Percentiles rank a stretch among this genome's conserved stretches.
Conservation (phyloP, 2,329 filamentous ascomycete genomes). For the Rosellinia necatrix region DNA sequence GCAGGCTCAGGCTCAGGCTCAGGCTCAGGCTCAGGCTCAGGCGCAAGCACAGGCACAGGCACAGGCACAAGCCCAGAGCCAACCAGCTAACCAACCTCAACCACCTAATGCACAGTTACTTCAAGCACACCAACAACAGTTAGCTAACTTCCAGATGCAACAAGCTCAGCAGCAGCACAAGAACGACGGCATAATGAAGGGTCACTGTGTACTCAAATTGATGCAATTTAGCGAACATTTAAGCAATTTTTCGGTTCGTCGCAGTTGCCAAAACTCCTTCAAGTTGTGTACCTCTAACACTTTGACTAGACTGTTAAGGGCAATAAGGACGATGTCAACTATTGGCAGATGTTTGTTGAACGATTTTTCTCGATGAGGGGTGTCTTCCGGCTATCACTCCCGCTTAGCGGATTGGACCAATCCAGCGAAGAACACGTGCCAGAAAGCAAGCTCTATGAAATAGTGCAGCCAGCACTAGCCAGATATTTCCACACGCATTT, state of each 20-base stretch:
- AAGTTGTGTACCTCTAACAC: conserved; percentile 26
- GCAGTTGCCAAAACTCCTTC: background rate
- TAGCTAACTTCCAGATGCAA: conserved; percentile 34
- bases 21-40: conserved; percentile 21
- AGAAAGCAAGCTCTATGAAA: conserved; percentile 86
- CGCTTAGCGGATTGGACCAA: conserved; percentile 49
- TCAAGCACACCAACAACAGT: conserved; percentile 45
- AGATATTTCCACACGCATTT: conserved; percentile 92
- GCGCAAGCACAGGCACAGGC: conserved; percentile 39
- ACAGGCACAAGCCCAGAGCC: conserved; percentile 37
- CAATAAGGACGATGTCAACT: conserved; percentile 69
- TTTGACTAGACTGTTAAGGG: conserved; percentile 57
- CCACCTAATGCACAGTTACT: conserved; percentile 43
- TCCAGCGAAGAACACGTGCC: conserved; percentile 54
- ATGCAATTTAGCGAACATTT: conserved; percentile 67
- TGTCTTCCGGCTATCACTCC: conserved; percentile 75
- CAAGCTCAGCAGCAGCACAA: conserved; percentile 49
- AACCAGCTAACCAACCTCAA: conserved; percentile 37
- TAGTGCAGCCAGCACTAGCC: conserved; percentile 78
- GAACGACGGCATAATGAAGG: conserved; percentile 57
- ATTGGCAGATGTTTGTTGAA: conserved; percentile 80
- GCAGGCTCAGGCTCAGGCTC: conserved; percentile 21
- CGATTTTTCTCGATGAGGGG: conserved; percentile 81
- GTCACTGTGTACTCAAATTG: conserved; percentile 62
- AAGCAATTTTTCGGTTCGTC: conserved; percentile 59